Evolutionary conservation across 106 monocot species (phyloP), one percentile per base, ranked within the genome.

Genomic region (Platanthera zijinensis): DNA sequence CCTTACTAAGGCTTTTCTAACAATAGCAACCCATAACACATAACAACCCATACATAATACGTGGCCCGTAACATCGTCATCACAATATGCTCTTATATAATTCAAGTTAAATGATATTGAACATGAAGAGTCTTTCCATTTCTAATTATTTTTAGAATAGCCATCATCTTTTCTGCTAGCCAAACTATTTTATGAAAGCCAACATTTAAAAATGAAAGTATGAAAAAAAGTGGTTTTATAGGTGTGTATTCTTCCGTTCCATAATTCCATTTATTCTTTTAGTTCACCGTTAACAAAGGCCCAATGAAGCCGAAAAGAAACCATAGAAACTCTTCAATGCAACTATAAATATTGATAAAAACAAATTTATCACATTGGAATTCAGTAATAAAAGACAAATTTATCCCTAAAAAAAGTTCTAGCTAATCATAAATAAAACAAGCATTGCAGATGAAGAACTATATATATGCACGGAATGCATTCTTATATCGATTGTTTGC

Each of bases 401-500:
- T n/a, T 59, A 59, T 59, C 59, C 59, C 59, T 6, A 59, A 59
- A 59, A 59, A 59, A 59, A 19, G 19, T 19, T 59, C 59, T 21
- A 18, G 19, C 56, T 18, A 59, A 59, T 19, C n/a, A 59, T 32
- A 66, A 30, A 66, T 66, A 66, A 66, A 66, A 32, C 59, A 32
- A 66, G 9, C 30, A 66, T 66, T 66, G 66, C 66, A 66, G 30
- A 66, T 66, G 39, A 66, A 66, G 66, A 66, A 66, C 28, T 25
- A 66, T 2, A 61, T 32, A 30, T 25, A 25, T 7, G 66, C 25
- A 32, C 32, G 32, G 32, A 66, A 66, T 66, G 32, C 30, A 66
- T 66, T 39, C 32, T 30, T 32, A 66, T 66, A 28, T 66, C 59
- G 25, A 64, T 64, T 32, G 32, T 4, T n/a, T 48, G 70, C 14